Conservation (phyloP, 2,329 filamentous ascomycete species). For the Stemphylium vesicarium region DNA sequence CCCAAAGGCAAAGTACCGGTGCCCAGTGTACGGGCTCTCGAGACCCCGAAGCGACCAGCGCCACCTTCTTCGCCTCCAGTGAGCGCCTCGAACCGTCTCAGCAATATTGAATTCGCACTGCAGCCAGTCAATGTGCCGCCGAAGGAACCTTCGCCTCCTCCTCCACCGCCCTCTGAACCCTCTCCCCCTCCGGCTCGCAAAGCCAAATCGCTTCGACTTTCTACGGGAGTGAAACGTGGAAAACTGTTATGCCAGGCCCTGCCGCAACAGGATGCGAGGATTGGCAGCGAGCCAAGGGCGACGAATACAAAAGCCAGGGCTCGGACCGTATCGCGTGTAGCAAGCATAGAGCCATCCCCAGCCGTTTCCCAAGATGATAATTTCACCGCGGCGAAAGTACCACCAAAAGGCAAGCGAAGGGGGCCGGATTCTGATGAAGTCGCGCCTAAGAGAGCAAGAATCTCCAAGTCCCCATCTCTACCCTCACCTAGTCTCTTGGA, state of each 20-base stretch:
- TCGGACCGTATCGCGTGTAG: background rate
- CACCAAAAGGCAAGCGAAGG: constrained; percentile 15
- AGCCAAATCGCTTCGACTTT: constrained; percentile 48
- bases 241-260: constrained; percentile 53
- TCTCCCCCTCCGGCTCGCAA: constrained; percentile 32
- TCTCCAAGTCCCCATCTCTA: constrained; percentile 7
- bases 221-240: constrained; percentile 48
- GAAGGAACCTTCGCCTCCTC: constrained; percentile 15
- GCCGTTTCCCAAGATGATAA: constrained; percentile 1
- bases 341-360: constrained; percentile 12
- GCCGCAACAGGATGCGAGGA: constrained; percentile 16
- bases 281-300: constrained; percentile 7
- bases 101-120: constrained; percentile 40
- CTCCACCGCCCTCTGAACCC: constrained; percentile 8
- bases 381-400: background rate
- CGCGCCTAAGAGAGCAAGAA: constrained; percentile 7
- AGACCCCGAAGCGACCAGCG: constrained; percentile 32
- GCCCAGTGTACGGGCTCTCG: constrained; percentile 27
- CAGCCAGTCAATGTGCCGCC: constrained; percentile 14
- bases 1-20: constrained; percentile 36
- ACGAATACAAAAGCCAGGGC: background rate
- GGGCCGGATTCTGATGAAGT: background rate
- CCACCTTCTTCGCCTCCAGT: constrained; percentile 48
- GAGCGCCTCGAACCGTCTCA: constrained; percentile 46
- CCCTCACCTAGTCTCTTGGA: constrained; percentile 23